These are phyloP conservation scores for Echinosphaeria canescens DNA, from an alignment of 2,329 filamentous ascomycete species.

Conservation along the genomic window DNA sequence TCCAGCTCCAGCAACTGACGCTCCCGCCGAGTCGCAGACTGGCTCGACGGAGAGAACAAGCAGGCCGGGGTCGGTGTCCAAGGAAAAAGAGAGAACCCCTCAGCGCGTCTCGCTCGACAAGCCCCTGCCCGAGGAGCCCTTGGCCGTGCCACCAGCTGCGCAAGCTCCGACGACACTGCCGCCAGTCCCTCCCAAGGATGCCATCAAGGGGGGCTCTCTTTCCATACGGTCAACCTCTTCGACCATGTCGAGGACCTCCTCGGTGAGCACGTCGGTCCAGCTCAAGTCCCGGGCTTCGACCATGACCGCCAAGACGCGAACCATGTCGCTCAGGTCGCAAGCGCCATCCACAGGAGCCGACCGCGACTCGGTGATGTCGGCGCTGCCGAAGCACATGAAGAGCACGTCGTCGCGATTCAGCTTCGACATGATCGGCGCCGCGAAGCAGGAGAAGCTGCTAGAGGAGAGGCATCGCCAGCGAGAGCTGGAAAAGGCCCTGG, in stretches of 20 bases:
- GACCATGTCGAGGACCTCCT: slow-evolving; percentile 9
- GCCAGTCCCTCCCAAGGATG: slow-evolving; percentile 1
- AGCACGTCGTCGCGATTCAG: slow-evolving; percentile 65
- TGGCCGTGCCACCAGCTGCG: no score
- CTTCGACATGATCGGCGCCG: slow-evolving; percentile 57
- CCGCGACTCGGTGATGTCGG: slow-evolving; percentile 19
- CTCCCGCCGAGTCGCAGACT: no score
- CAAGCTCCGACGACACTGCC: neutral
- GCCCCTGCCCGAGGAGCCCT: slow-evolving; percentile 2
- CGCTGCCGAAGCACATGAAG: slow-evolving; percentile 42
- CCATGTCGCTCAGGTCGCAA: slow-evolving; percentile 26
- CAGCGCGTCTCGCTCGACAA: slow-evolving; percentile 2
- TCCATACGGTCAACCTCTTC: slow-evolving; percentile 11
- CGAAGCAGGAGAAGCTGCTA: slow-evolving; percentile 43
- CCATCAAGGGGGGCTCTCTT: slow-evolving; percentile 6
- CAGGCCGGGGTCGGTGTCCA: no score
- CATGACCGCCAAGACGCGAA: slow-evolving; percentile 22
- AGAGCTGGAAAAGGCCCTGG: slow-evolving; percentile 38
- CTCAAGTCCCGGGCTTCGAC: slow-evolving; percentile 12
- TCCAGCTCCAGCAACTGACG: no score
- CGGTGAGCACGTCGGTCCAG: slow-evolving; percentile 4
- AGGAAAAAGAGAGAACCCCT: no score
- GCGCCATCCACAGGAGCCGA: no score
- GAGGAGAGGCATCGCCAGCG: slow-evolving; percentile 53
- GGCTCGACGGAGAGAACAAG: no score